Percentiles rank a stretch among this genome's conserved stretches.
These are phyloP conservation scores for Sambucus nigra DNA, from an alignment of 129 eudicot genomes.

Conservation along the genomic window DNA sequence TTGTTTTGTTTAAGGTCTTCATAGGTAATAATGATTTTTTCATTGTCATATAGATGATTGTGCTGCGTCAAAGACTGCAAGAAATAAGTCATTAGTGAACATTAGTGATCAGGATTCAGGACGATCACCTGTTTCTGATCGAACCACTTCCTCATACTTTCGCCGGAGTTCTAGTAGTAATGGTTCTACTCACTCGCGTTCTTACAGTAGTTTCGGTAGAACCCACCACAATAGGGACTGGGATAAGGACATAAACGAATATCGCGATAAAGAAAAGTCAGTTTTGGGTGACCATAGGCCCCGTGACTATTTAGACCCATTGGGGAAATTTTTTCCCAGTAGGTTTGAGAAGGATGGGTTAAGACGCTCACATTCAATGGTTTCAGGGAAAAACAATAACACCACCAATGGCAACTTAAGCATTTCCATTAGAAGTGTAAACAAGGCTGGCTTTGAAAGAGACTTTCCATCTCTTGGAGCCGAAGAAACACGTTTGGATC, in stretches of 20 bases:
- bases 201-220: slow-evolving; percentile 65
- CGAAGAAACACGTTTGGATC: slow-evolving; percentile 48
- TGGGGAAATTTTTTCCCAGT: slow-evolving; percentile 31
- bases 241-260: slow-evolving; percentile 44
- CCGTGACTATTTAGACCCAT: slow-evolving; percentile 50
- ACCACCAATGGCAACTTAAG: slow-evolving; percentile 30
- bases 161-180: slow-evolving; percentile 67
- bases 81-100: slow-evolving; percentile 45
- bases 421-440: slow-evolving; percentile 21
- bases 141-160: slow-evolving; percentile 56
- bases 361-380: slow-evolving; percentile 72
- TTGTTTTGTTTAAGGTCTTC: not conserved
- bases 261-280: slow-evolving; percentile 48
- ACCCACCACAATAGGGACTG: slow-evolving; percentile 45
- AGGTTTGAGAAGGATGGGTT: slow-evolving; percentile 64
- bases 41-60: slow-evolving; percentile 36
- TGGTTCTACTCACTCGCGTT: slow-evolving; percentile 48
- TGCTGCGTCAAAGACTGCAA: slow-evolving; percentile 29
- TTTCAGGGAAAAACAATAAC: slow-evolving; percentile 37
- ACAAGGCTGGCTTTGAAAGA: slow-evolving; percentile 52
- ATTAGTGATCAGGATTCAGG: slow-evolving; percentile 39
- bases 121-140: slow-evolving; percentile 48
- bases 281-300: slow-evolving; percentile 32
- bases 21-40: not conserved
- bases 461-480: slow-evolving; percentile 84